Base-by-base conservation (phyloP, 1,139 yeast species). In the Keqinozyma sinolaborantium region DNA sequence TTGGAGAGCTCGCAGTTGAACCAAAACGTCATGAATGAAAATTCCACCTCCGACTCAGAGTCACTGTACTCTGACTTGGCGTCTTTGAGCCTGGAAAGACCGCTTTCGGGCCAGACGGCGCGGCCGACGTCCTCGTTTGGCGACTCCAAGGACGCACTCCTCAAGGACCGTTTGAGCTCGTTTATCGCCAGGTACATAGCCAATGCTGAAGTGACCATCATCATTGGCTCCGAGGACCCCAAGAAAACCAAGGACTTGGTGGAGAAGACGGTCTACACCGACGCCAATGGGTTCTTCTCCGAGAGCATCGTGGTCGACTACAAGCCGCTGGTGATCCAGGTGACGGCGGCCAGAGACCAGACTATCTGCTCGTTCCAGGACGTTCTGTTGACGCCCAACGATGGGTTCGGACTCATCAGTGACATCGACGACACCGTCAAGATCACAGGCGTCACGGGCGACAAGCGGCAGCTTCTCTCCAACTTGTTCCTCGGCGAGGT, bases 361-460 rank as follows among this genome's bases (percentile, higher is more conserved):
- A 56, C 68, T 4, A 59, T 77, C 3, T 65, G 69, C 35, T 58
- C 67, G 1, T 66, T 73, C 30, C 65, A 68, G 35, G 74, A 73
- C 11, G 55, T 69, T 0, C 55, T 65, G 37, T 48, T 70, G 20
- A 63, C 76, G 5, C 60, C 64, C 1, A 51, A 60, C 7, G 47
- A 54, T 0, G 88, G 95, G 0, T 62, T 83, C 16, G 87, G 86
- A 10, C 59, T 94, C 2, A 88, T 94, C 21, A 81, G 94, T 45
- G 99, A 94, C 56, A 82, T 94, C 30, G 99, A 94, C 51, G 98
- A 94, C 51, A 94, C 99, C 0, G 78, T 92, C 24, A 84, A 94
- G 48, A 66, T 77, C 28, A 88, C 98, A 0, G 97, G 97, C 2
- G 90, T 94, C 0, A 70, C 85, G 20, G 94, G 94, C 3, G 95